Evolutionary conservation across 108 stramenopile species (phyloP).

Genomic region (Schizochytrium sp.): DNA sequence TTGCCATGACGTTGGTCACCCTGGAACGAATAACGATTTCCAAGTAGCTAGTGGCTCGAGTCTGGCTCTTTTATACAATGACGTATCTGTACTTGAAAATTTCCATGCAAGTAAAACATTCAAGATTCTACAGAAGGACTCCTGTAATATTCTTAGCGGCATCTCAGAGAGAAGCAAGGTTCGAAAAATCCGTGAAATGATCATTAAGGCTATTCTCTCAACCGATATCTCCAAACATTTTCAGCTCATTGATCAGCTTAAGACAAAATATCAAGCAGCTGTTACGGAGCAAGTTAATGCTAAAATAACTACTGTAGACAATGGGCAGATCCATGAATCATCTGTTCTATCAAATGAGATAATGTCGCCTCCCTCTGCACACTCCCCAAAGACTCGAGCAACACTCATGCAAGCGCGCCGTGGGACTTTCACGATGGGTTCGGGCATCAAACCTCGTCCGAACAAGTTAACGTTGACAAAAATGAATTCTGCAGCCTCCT

Average conservation of each 20-base stretch:
- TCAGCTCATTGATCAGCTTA: conserved; percentile 69
- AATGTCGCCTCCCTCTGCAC: background rate
- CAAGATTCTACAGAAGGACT: conserved; percentile 63
- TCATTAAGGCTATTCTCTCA: conserved; percentile 73
- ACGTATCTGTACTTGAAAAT: conserved; percentile 74
- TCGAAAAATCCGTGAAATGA: conserved; percentile 62
- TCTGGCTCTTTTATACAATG: conserved; percentile 73
- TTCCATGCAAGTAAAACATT: conserved; percentile 74
- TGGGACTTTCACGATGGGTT: too few relatives aligned
- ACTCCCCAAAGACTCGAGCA: too few relatives aligned
- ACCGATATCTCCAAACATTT: conserved; percentile 73
- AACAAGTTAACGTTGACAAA: too few relatives aligned
- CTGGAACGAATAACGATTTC: conserved; percentile 74
- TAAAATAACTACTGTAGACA: background rate
- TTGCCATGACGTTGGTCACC: conserved; percentile 76
- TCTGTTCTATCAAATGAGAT: background rate
- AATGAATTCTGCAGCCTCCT: too few relatives aligned
- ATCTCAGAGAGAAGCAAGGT: background rate
- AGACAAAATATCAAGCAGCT: conserved; percentile 63
- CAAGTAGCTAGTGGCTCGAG: conserved; percentile 69
- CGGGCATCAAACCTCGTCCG: too few relatives aligned
- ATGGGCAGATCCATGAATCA: background rate
- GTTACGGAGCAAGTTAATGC: background rate
- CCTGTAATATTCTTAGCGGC: conserved; percentile 67
- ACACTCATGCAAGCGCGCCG: too few relatives aligned